Evolutionary conservation across 73 alveolate genomes (phyloP).

Genomic region (Tetrahymena elliotti): DNA sequence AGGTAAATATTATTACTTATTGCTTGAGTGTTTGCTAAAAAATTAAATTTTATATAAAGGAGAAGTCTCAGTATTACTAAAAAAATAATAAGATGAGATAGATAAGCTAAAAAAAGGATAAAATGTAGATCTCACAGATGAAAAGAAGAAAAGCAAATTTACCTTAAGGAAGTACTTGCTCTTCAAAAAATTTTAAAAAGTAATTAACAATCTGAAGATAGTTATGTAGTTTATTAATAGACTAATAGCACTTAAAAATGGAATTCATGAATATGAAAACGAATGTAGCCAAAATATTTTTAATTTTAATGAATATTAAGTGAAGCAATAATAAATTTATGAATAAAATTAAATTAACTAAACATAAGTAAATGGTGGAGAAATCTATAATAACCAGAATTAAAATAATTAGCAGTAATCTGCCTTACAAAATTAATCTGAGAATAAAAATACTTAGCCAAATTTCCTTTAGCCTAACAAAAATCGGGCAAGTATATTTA

Average conservation of each 20-base stretch:
- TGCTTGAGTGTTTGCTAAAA: not conserved
- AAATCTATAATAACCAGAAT: not conserved
- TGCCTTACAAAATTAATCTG: not conserved
- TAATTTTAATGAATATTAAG: not conserved
- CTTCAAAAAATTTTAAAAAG: not conserved
- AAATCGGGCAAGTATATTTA: not conserved
- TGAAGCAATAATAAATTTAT: too few species aligned
- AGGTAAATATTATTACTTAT: not conserved
- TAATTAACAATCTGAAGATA: not conserved
- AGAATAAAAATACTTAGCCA: not conserved
- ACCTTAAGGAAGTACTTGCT: not conserved
- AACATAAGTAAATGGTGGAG: not conserved
- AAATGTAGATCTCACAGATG: not conserved
- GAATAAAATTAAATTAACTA: not conserved
- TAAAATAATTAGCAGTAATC: too few species aligned
- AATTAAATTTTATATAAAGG: not conserved
- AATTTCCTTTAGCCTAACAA: not conserved
- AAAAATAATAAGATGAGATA: not conserved
- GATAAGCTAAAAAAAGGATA: not conserved
- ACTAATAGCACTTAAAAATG: not conserved
- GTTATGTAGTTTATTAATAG: not conserved
- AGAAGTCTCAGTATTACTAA: not conserved
- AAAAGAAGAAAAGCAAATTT: not conserved
- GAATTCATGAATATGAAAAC: not conserved
- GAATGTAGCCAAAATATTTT: not conserved